phyloP scores from a whole-genome alignment of 129 eudicot genomes.

The Flaveria bidentis region DNA sequence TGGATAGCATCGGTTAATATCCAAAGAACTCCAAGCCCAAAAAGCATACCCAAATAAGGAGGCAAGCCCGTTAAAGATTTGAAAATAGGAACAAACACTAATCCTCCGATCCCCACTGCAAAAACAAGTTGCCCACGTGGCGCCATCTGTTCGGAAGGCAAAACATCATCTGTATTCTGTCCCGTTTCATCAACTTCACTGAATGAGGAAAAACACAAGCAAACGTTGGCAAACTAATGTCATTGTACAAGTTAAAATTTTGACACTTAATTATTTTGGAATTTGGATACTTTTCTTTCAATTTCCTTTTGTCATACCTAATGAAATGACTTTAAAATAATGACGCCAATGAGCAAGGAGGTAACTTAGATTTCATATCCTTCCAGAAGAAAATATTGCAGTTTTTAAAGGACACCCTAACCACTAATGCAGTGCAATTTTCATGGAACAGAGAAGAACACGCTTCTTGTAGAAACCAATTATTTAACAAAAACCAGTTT shows the following conservation, averaged over 20 bases:
- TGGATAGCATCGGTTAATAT: constrained; percentile 94
- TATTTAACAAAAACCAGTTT: neutral
- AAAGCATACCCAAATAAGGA: constrained; percentile 91
- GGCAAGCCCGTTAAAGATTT: constrained; percentile 91
- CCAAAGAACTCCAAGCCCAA: constrained; percentile 99
- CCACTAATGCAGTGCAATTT: neutral
- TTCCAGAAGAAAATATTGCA: neutral
- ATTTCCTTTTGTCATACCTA: neutral
- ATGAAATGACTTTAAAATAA: neutral
- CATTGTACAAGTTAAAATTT: neutral
- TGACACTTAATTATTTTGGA: neutral
- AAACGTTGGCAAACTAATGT: neutral
- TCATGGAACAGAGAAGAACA: neutral
- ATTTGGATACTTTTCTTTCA: neutral
- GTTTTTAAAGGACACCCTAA: no score
- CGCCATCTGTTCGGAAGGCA: constrained; percentile 99
- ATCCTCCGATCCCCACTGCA: constrained; percentile 80
- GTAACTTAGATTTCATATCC: neutral
- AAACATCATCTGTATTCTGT: constrained; percentile 56
- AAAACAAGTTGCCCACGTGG: constrained; percentile 97
- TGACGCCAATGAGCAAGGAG: neutral
- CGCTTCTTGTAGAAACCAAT: neutral
- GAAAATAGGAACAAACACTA: constrained; percentile 89
- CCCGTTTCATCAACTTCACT: constrained; percentile 86
- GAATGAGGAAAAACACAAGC: constrained; percentile 25